A percentile compares a stretch with the other conserved stretches of the same genome.
phyloP scores from a whole-genome alignment of 257 asterid genomes.

The Solanum virginianum region DNA sequence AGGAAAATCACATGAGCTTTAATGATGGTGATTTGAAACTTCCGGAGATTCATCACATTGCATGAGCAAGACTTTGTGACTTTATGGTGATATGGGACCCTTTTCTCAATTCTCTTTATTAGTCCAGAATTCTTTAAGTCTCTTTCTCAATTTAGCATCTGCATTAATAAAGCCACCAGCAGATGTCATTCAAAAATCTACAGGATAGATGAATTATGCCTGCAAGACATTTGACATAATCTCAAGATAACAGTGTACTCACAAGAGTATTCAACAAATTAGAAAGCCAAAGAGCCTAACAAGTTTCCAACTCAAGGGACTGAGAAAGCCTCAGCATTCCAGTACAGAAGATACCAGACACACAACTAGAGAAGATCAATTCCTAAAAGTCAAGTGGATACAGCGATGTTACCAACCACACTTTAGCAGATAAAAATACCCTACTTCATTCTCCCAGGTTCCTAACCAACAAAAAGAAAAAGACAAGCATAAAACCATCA shows the following conservation, averaged over 20 bases:
- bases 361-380: background rate
- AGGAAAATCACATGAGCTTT: conserved; percentile 19
- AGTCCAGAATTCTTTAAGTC: conserved; percentile 46
- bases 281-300: background rate
- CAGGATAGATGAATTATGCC: conserved; percentile 5
- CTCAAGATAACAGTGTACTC: background rate
- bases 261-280: background rate
- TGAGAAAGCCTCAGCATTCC: background rate
- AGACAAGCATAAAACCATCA: background rate
- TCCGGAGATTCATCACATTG: conserved; percentile 29
- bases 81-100: conserved; percentile 30
- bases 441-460: background rate
- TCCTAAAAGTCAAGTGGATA: background rate
- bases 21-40: conserved; percentile 31
- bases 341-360: background rate
- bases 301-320: background rate
- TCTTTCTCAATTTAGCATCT: conserved; percentile 57
- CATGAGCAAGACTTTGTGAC: conserved; percentile 25
- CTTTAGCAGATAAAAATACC: background rate
- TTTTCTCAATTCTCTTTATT: conserved; percentile 58
- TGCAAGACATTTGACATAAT: conserved; percentile 5
- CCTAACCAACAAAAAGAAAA: background rate
- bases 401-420: background rate
- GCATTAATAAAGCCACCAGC: conserved; percentile 52
- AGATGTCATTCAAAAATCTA: conserved; percentile 31